These are phyloP conservation scores for Solanum virginianum DNA, from an alignment of 257 asterid genomes.

Conservation along the genomic window DNA sequence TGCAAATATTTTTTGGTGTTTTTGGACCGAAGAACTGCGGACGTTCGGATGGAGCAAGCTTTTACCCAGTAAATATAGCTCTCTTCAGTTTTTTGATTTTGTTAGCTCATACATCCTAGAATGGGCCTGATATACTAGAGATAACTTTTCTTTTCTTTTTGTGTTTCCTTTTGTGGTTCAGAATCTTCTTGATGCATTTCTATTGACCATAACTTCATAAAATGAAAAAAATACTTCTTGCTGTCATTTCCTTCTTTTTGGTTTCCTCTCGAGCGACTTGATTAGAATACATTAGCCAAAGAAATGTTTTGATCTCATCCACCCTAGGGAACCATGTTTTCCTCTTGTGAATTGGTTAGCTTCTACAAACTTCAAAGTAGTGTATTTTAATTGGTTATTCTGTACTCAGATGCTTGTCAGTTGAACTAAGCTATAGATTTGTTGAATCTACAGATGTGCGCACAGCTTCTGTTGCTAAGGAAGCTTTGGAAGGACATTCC, in stretches of 20 bases:
- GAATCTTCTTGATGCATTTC: neutral
- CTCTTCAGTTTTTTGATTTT: neutral
- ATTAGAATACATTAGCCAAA: neutral
- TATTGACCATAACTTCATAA: neutral
- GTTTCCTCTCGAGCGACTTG: neutral
- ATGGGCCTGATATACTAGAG: neutral
- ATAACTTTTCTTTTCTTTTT: neutral
- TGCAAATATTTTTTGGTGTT: neutral
- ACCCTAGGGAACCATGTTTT: neutral
- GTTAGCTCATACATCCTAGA: neutral
- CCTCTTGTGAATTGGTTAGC: neutral
- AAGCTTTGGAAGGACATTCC: conserved; percentile 96
- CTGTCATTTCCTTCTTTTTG: neutral
- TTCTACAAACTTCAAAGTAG: neutral
- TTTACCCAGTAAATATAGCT: neutral
- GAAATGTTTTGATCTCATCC: neutral
- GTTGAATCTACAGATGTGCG: conserved; percentile 61
- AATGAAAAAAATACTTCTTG: neutral
- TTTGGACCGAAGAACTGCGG: neutral
- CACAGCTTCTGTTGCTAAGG: conserved; percentile 91
- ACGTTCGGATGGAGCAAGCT: neutral
- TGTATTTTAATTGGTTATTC: neutral
- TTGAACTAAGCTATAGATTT: neutral
- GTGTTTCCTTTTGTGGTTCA: neutral
- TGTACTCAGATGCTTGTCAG: neutral